Evolutionary conservation across 1,284 basidiomycete species (phyloP), one percentile per base, ranked within the genome.

Genomic region (Ustilago bromivora): DNA sequence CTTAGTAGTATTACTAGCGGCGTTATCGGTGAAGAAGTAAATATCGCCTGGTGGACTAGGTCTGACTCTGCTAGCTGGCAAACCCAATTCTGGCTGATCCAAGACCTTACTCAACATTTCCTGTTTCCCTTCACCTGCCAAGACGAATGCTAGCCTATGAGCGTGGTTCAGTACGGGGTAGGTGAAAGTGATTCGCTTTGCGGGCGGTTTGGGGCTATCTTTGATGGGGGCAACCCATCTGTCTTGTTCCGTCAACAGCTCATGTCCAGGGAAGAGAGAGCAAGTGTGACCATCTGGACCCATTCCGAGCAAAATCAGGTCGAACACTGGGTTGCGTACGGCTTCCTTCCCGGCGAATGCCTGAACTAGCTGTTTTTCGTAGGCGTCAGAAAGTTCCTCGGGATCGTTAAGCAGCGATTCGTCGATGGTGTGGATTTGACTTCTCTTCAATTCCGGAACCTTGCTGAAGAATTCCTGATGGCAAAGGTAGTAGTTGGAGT

Each of bases 201-300:
- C 89, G n/a, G 96, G 96, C 0, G 94, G 94, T 87, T 99, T 98
- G 46, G 96, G 96, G 61, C 92, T 93, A 88, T 98, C 94, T 58
- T 93, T 91, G 82, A 99, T 89, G 86, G 92, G 93, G 0, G 96
- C 96, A 15, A 99, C 93, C 96, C 96, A 99, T 63, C 94, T 90
- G 85, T 94, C 93, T 67, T 90, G 90, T 88, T 98, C 96, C 31
- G 88, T 83, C 41, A 99, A 90, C 49, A 98, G 90, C 63, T 90
- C 90, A 86, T 98, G 96, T 5, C 90, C 92, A 17, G 96, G 95
- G 90, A 99, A 99, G 75, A 99, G 91, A 13, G 93, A 95, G 79
- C 93, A 95, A 31, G 96, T 98, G 89, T 99, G 97, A 28, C 96
- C 96, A 85, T 98, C 96, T 6, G 84, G 84, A 9, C 86, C 86